Base-by-base conservation (phyloP, 1,284 basidiomycete species). In the Megacollybia platyphylla region DNA sequence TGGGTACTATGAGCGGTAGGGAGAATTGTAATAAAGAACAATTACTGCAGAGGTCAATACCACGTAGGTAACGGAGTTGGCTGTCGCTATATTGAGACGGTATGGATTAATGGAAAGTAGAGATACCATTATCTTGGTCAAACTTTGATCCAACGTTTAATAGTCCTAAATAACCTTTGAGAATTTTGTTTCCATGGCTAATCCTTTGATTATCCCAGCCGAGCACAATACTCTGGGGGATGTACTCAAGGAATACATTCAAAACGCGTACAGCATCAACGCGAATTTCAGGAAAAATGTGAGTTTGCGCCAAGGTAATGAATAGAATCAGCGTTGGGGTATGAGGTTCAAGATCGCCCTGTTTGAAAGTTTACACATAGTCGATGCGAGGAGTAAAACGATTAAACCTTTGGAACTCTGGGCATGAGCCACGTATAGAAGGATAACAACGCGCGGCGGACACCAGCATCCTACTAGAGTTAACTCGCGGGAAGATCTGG, bases 211-310 rank as follows among this genome's bases (percentile, higher is more conserved):
- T 64, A 36, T 70, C 70, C 84, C 87, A 91, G 1, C 81, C 79
- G 38, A 67, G 63, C 1, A 83, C 74, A 10, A 92, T 75, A 7
- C 71, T 63, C 10, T 70, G 65, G 1, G 91, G 88, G 2, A 87
- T 73, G 40, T 71, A 57, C 29, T 85, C 79, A 2, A 97, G 69
- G 29, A 92, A 71, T 10, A 96, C 59, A 53, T 88, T 76, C 40
- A 98, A 62, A 48, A 93, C 76, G 20, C 79, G 77, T 48, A 94
- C 71, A 1, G 91, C 90, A 56, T 97, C 94, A 36, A 97, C 71
- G 7, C 91, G 74, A 45, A 97, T 87, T 53, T 93, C 88, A 7
- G 91, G 90, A 58, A 92, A 94, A 45, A 98, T 96, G 54, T 96
- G 87, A 0, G 89, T 92, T 57, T 96, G 83, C 0, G 90, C 90